Base-by-base conservation (phyloP, 331 rosid species). In the Acacia concinna region DNA sequence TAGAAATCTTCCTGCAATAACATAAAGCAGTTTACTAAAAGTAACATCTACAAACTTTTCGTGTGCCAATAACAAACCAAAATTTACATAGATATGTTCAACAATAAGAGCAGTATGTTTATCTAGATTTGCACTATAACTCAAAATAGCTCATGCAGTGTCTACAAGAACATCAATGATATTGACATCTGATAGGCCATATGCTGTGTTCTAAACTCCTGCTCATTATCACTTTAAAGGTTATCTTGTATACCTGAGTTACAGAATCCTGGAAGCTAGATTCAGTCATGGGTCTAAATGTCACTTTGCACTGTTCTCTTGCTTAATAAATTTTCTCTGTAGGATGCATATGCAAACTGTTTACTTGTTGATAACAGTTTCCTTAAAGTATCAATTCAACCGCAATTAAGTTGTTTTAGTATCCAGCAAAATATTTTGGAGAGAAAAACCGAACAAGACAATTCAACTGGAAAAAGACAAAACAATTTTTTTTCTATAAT, bases 1-100 rank as follows among this genome's bases (percentile, higher is more conserved):
- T 93, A 96, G 66, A 93, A 93, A 83, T 96, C 98, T 71, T 96
- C 99, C 98, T 96, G 94, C 83, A 88, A 88, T 81, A 80, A 91
- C 56, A 84, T 9, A 68, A 80, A 52, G 79, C 47, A 66, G 11
- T 2, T 65, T 57, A 63, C 52, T 34, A 62, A 34, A 65, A 43
- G 66, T 71, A 69, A 82, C 81, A 23, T n/a, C 41, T 60, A 73
- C 27, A 23, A 76, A 49, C 49, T 38, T 83, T 37, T 30, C 27
- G 51, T 20, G 68, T 27, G 44, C 35, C 65, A 52, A 73, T 57
- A 76, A 77, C 68, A 68, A 60, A 56, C 52, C 27, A 60, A 23
- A 68, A 60, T 63, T 68, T 51, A 52, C n/a, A 34, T 6, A 71
- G 65, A 56, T 65, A 65, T 75, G 71, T 30, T 60, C 25, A 65